These are phyloP conservation scores for Boletales sp. DNA, from an alignment of 768 basidiomycete genomes.

Conservation along the genomic window DNA sequence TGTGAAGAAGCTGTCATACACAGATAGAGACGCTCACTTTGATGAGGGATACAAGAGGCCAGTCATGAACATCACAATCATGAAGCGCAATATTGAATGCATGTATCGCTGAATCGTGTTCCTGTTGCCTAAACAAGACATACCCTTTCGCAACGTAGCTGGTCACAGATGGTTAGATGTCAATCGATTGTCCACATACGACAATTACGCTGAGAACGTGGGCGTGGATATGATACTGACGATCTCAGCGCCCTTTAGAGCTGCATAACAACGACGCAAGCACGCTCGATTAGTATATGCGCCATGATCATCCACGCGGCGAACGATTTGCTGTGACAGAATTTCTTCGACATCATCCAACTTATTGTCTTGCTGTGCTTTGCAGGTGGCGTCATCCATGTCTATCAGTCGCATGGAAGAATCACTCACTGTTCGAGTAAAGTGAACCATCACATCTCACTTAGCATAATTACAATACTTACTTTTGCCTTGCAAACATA, in stretches of 20 bases:
- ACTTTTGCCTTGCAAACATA: slow-evolving; percentile 1
- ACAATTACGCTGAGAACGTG: not conserved
- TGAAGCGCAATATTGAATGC: slow-evolving; percentile 6
- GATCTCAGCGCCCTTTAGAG: slow-evolving; percentile 9
- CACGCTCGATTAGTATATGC: slow-evolving; percentile 4
- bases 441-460: not conserved
- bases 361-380: slow-evolving; percentile 5
- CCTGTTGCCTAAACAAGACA: slow-evolving; percentile 6
- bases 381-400: not conserved
- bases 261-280: slow-evolving; percentile 2
- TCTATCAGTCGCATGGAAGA: slow-evolving; percentile 3
- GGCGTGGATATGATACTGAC: not conserved
- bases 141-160: slow-evolving; percentile 6
- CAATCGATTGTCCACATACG: slow-evolving; percentile 1
- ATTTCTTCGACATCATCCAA: slow-evolving; percentile 11
- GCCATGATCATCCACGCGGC: not conserved
- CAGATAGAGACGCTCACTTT: not conserved
- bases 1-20: not conserved
- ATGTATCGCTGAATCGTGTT: not conserved
- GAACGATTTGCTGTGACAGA: slow-evolving; percentile 2
- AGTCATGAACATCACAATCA: slow-evolving; percentile 5
- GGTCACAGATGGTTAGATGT: slow-evolving; percentile 6
- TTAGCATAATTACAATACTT: not conserved
- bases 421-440: slow-evolving; percentile 2
- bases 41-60: not conserved